Percentiles rank a stretch among this genome's conserved stretches.
These are phyloP conservation scores for Apostasia shenzhenica DNA, from an alignment of 106 monocot genomes.

Conservation along the genomic window DNA sequence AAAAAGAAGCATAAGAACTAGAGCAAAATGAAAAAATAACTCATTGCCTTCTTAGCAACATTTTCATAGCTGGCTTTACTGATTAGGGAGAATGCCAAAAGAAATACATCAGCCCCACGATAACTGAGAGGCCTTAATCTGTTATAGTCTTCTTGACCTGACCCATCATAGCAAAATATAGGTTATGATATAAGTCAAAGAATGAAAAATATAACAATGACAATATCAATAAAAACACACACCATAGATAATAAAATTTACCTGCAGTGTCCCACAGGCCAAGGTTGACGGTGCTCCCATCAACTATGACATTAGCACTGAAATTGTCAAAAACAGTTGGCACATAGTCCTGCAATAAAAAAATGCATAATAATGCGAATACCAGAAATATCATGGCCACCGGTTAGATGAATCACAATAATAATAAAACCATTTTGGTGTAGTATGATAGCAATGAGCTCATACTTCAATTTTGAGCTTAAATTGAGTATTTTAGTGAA, in stretches of 20 bases:
- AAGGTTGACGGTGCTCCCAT: conserved; percentile 59
- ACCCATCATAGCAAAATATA: not conserved
- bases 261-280: conserved; percentile 72
- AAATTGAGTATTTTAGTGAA: no score
- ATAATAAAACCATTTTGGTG: no score
- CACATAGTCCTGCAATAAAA: conserved; percentile 29
- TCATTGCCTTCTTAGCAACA: conserved; percentile 56
- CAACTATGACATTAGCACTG: conserved; percentile 31
- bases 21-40: not conserved
- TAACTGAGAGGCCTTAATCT: conserved; percentile 43
- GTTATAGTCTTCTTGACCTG: conserved; percentile 80
- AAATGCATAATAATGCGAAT: not conserved
- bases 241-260: not conserved
- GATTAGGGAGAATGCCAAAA: conserved; percentile 69
- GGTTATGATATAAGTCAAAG: no score
- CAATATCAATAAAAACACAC: no score
- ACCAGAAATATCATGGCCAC: no score
- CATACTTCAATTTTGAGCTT: no score
- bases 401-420: no score
- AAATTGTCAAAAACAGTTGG: conserved; percentile 21
- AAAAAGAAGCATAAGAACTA: not conserved
- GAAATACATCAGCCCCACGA: conserved; percentile 40
- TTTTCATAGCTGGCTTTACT: conserved; percentile 84
- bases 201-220: no score
- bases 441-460: no score